Conservation (phyloP, 1,284 basidiomycete genomes). For the Ganoderma lingzhi region DNA sequence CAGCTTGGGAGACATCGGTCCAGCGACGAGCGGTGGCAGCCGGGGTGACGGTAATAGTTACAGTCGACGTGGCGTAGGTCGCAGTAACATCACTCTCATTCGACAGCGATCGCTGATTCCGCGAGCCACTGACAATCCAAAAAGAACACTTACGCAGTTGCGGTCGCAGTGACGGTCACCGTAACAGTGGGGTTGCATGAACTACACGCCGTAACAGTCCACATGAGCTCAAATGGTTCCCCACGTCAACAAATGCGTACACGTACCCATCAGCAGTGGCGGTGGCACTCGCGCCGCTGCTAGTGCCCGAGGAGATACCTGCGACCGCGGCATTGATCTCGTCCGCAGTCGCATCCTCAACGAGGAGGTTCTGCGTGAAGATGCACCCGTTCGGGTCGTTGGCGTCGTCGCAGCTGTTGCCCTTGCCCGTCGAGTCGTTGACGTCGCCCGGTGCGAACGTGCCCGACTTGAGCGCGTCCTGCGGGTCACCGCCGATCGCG, state of each 20-base stretch:
- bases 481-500: constrained; percentile 68
- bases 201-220: not conserved
- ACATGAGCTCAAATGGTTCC: not conserved
- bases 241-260: too few relatives aligned
- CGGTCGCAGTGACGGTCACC: constrained; percentile 26
- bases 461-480: constrained; percentile 65
- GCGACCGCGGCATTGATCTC: constrained; percentile 66
- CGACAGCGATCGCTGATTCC: not conserved
- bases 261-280: not conserved
- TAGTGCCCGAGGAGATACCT: constrained; percentile 31
- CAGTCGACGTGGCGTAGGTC: constrained; percentile 28
- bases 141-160: constrained; percentile 31
- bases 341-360: constrained; percentile 62
- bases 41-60: constrained; percentile 28
- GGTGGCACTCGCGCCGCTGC: not conserved
- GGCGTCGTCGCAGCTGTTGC: constrained; percentile 60
- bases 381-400: constrained; percentile 69
- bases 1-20: not conserved
- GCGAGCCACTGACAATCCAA: not conserved
- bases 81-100: constrained; percentile 15
- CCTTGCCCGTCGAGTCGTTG: constrained; percentile 55
- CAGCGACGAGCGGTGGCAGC: constrained; percentile 22
- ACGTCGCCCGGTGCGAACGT: constrained; percentile 69
- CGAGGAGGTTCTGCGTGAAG: constrained; percentile 66
- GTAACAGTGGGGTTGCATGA: constrained; percentile 30